Base-by-base conservation (phyloP, 1,139 yeast genomes). In the Taiozyma sp. region DNA sequence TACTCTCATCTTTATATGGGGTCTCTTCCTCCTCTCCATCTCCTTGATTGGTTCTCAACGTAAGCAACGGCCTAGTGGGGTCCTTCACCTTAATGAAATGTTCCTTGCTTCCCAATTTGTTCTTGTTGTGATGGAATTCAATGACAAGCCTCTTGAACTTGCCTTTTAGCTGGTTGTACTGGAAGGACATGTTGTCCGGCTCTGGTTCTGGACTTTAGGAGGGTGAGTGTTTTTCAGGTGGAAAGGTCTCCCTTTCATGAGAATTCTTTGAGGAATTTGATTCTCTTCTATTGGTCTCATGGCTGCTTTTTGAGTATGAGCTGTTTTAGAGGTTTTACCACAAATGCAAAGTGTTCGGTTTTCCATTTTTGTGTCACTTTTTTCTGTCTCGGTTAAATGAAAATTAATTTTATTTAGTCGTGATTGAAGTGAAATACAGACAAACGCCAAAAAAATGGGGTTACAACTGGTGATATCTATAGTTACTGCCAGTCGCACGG, bases 61-160 rank as follows among this genome's bases (percentile, higher is more conserved):
- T 73, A 10, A 73, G 59, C 29, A 78, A 63, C 9, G 70, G 74
- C 47, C 67, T 65, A 48, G 69, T 66, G 32, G 68, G 67, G 46
- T 73, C 67, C 53, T 70, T 71, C 16, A 72, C 58, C 22, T 74
- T 73, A 14, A 77, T 67, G 5, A 77, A 68, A 26, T 70, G 59
- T 1, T 75, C 75, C 52, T 72, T 70, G 29, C 63, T 63, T 40
- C 69, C 62, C 35, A 68, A 62, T 59, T 70, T 73, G 60, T 77
- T 76, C 65, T 72, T 75, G 57, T 68, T 69, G 48, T 73, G 76
- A 47, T 70, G 67, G 48, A 70, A 68, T 47, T 71, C 73, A 26
- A 75, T 68, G 46, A 65, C 64, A 16, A 68, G 60, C 51, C 71
- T 72, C 48, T 64, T 67, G 28, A 68, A 54, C 47, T 53, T 56